Evolutionary conservation across 1,284 basidiomycete genomes (phyloP), one percentile per base, ranked within the genome.

Genomic region (Athelia psychrophila): DNA sequence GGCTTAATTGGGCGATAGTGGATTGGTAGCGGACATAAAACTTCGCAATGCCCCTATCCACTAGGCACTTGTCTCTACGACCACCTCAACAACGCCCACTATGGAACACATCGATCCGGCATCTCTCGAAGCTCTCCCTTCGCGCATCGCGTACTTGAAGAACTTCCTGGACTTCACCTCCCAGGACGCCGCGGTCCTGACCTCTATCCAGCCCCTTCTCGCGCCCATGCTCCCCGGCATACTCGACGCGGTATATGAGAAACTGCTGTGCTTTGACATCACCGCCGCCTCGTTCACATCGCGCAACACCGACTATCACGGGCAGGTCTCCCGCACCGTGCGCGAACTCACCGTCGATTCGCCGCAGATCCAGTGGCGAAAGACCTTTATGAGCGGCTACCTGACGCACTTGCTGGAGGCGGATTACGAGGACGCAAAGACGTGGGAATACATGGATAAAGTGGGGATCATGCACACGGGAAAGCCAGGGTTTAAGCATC

Each of bases 401-500:
- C 65, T 64, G 23, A 63, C 73, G 18, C 62, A 65, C 0, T 64
- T 71, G 20, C 53, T 78, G 32, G 72, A 72, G 12, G 63, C 76
- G 51, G 75, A 79, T 57, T 79, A 77, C 56, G 61, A 69, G 1
- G 68, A 69, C 36, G 62, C 63, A 5, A 68, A 69, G 51, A 74
- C 70, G 13, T 78, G 75, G 75, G 71, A 74, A 27, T 78, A 77
- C 54, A 69, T 79, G 59, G 72, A 79, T 57, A 77, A 77, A 58
- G 77, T 78, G 40, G 76, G 74, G 3, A 63, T 76, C 44, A 78
- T 78, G 76, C 77, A 78, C 58, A 78, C 76, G 0, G 77, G 76
- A 18, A 68, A 67, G 16, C 66, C 70, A 33, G 71, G 74, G 0
- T 78, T 78, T 64, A 70, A 69, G 44, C 70, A 72, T 53, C 56